These are phyloP conservation scores for Diplogelasinospora grovesii DNA, from an alignment of 495 filamentous ascomycete genomes.

Conservation along the genomic window DNA sequence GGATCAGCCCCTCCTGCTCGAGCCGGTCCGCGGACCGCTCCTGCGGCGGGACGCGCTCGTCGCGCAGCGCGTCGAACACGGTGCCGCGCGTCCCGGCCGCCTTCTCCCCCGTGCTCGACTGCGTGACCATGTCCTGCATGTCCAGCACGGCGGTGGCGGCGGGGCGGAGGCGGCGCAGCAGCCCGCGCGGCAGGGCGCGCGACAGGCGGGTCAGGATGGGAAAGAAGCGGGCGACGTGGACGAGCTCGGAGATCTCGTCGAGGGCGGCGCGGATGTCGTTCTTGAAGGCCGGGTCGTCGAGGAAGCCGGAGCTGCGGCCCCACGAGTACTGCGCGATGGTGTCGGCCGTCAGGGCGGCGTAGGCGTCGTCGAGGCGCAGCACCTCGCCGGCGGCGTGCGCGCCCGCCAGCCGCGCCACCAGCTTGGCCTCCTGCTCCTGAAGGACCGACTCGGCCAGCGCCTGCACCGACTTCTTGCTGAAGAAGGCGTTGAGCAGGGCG, in stretches of 20 bases:
- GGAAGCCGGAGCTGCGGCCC: conserved; percentile 22
- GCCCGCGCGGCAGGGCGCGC: conserved; percentile 8
- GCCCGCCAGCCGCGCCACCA: conserved; percentile 13
- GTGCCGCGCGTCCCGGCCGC: conserved; percentile 10
- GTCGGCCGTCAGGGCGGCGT: conserved; percentile 26
- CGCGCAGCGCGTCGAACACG: conserved; percentile 16
- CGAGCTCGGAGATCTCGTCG: conserved; percentile 23
- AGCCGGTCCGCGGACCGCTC: conserved; percentile 17
- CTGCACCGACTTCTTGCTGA: too few species aligned
- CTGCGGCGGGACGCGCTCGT: conserved; percentile 13
- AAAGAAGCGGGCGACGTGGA: conserved; percentile 23
- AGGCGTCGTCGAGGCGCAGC: conserved; percentile 17
- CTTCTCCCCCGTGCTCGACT: conserved; percentile 10
- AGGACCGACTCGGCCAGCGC: too few species aligned
- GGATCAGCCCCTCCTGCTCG: conserved; percentile 22
- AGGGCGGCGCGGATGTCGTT: conserved; percentile 23
- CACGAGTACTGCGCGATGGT: conserved; percentile 25
- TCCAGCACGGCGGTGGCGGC: conserved; percentile 14
- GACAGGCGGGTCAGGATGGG: conserved; percentile 10
- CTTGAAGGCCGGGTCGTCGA: conserved; percentile 18
- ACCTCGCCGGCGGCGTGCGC: conserved; percentile 1
- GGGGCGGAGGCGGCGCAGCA: too few species aligned
- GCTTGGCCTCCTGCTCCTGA: conserved; percentile 27
- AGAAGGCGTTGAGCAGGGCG: conserved; percentile 37
- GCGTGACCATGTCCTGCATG: conserved; percentile 17